Evolutionary conservation across 805 yeast species (phyloP).

Genomic region (Starmerella stigmatis): DNA sequence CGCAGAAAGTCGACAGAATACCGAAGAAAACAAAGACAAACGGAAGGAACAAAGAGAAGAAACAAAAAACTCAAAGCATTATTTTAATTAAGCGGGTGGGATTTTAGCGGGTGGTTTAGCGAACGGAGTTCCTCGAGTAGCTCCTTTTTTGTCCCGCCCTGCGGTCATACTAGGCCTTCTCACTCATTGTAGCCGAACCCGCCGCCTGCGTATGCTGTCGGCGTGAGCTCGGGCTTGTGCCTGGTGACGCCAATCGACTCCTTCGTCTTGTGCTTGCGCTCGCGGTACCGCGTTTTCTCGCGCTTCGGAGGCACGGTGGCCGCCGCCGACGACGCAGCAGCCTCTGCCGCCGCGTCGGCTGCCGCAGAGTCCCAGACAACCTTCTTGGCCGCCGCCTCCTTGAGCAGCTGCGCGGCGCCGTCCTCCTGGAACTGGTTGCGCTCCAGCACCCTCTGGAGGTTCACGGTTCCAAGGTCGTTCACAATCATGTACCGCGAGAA

Average conservation of each 20-base stretch:
- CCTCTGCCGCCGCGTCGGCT: neutral
- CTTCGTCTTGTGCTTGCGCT: slow-evolving; percentile 4
- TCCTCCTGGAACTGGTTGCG: slow-evolving; percentile 4
- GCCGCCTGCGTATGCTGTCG: neutral
- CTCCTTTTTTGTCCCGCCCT: neutral
- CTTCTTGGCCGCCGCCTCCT: slow-evolving; percentile 3
- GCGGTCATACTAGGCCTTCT: no score
- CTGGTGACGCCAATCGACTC: slow-evolving; percentile 12
- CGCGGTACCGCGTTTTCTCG: slow-evolving; percentile 4
- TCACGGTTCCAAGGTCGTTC: slow-evolving; percentile 40
- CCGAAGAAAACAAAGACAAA: no score
- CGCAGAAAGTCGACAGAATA: no score
- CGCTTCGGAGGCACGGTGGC: neutral
- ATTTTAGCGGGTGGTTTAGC: no score
- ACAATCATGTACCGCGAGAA: slow-evolving; percentile 66
- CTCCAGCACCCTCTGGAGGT: slow-evolving; percentile 12
- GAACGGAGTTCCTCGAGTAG: no score
- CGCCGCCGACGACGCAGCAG: neutral
- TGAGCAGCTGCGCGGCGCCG: neutral
- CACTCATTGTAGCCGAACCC: slow-evolving; percentile 7
- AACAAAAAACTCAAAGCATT: no score
- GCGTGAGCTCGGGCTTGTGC: slow-evolving; percentile 8
- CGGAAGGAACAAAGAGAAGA: no score
- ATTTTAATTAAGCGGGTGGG: no score
- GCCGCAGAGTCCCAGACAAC: slow-evolving; percentile 1